Evolutionary conservation across 2,329 filamentous ascomycete genomes (phyloP), one percentile per base, ranked within the genome.

Genomic region (Alternaria consortialis): DNA sequence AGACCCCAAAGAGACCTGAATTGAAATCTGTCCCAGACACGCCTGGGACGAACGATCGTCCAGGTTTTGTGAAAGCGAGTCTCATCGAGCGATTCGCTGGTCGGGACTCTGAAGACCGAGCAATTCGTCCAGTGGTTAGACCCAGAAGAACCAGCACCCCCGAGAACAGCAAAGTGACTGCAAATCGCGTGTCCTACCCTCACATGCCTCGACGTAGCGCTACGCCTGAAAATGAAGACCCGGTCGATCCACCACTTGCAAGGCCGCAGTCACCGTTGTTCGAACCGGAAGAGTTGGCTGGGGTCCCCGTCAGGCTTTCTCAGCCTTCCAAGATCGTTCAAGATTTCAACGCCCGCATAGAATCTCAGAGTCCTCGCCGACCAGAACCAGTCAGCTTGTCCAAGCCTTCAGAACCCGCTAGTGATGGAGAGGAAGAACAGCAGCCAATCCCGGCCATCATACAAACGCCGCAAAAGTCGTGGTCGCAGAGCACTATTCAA

Each of bases 401-500:
- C 3, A 63, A 53, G 29, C 60, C 57, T 15, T 46, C 53, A n/a
- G 60, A 54, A n/a, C 31, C 62, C 17, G 58, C 55, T 9, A 53
- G 46, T 31, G 59, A 64, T 7, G 57, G 60, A 9, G 53, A 72
- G 13, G 68, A 74, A 42, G 37, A 2, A 25, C 60, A 71, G 27
- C 66, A 74, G 4, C 56, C 58, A n/a, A 73, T 78, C 7, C 66
- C 73, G 27, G 67, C 62, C 2, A 63, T 79, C 23, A 68, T 62
- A 42, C 74, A 76, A 39, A 76, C 72, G 11, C 70, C 72, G 11
- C 70, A 74, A 20, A 76, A 65, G 17, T 74, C 78, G 11, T 68
- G 73, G 13, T 75, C 78, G 0, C 73, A 77, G 56, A 71, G 74
- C 25, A 80, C 78, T 2, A 80, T 90, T 25, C 84, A 86, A 53